Evolutionary conservation across 352 stramenopile genomes (phyloP).

Genomic region (Globisporangium cederbergense): DNA sequence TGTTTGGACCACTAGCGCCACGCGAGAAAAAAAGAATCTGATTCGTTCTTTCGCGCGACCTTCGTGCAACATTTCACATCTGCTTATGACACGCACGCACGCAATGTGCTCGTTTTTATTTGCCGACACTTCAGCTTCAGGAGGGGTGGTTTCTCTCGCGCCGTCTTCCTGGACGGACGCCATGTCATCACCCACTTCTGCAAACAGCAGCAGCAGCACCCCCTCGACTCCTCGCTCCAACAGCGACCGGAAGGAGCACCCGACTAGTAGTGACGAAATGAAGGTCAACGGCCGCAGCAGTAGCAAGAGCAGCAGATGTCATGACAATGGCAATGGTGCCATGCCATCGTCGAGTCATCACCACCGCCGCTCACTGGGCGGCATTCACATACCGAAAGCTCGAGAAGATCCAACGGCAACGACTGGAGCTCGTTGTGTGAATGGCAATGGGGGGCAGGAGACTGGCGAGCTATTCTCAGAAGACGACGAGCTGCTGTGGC

Average conservation of each 20-base stretch:
- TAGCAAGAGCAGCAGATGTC: background rate
- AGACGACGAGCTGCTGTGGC: slow-evolving; percentile 5
- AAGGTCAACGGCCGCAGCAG: background rate
- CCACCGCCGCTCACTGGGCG: background rate
- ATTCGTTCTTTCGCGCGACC: background rate
- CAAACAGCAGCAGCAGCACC: background rate
- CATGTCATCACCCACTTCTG: background rate
- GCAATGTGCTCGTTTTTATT: slow-evolving; percentile 1
- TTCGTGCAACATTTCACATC: slow-evolving; percentile 2
- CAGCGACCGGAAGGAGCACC: background rate
- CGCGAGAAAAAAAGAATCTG: background rate
- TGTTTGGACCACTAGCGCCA: background rate
- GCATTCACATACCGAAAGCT: background rate
- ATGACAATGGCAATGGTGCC: background rate
- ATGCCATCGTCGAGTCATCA: background rate
- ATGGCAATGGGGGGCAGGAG: background rate
- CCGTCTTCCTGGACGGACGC: background rate
- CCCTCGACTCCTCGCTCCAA: background rate
- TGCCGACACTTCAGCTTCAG: background rate
- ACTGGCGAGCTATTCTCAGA: slow-evolving; percentile 6
- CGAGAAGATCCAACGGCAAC: background rate
- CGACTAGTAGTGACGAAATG: background rate
- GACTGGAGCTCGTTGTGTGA: background rate
- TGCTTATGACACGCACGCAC: background rate
- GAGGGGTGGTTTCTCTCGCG: background rate